These are phyloP conservation scores for Acanthamoeba royreba DNA, from an alignment of 208 protist genomes.

Conservation along the genomic window DNA sequence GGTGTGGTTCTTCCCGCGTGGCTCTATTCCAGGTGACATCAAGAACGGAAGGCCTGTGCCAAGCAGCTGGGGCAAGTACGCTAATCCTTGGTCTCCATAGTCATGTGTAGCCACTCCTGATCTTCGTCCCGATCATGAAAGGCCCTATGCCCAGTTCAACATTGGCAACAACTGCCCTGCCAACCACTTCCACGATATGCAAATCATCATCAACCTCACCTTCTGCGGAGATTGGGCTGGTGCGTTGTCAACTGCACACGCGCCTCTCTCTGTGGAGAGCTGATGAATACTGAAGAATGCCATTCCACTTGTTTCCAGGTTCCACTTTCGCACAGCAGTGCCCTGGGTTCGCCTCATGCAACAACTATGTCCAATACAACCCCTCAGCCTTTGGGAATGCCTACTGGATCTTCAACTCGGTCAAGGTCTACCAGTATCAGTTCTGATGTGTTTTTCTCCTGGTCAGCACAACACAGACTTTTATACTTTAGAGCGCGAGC, in stretches of 20 bases:
- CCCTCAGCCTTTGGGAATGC: not conserved
- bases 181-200: not conserved
- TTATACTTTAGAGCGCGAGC: no score
- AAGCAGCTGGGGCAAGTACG: not conserved
- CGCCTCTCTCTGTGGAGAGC: not conserved
- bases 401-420: slow-evolving; percentile 44
- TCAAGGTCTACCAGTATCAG: not conserved
- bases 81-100: not conserved
- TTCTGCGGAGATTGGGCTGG: slow-evolving; percentile 47
- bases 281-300: not conserved
- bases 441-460: no score
- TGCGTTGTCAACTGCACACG: not conserved
- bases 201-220: slow-evolving; percentile 46
- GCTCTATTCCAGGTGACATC: not conserved
- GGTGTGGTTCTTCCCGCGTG: slow-evolving; percentile 30
- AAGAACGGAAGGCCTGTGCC: not conserved
- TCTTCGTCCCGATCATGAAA: not conserved
- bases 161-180: slow-evolving; percentile 33
- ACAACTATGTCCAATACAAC: slow-evolving; percentile 11
- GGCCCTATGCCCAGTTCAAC: not conserved
- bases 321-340: not conserved
- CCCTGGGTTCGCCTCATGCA: not conserved
- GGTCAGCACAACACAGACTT: no score
- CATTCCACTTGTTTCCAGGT: not conserved
- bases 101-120: not conserved